Percentiles rank a stretch among this genome's conserved stretches.
phyloP scores from a whole-genome alignment of 2,329 filamentous ascomycete species.

The Beauveria varroae region DNA sequence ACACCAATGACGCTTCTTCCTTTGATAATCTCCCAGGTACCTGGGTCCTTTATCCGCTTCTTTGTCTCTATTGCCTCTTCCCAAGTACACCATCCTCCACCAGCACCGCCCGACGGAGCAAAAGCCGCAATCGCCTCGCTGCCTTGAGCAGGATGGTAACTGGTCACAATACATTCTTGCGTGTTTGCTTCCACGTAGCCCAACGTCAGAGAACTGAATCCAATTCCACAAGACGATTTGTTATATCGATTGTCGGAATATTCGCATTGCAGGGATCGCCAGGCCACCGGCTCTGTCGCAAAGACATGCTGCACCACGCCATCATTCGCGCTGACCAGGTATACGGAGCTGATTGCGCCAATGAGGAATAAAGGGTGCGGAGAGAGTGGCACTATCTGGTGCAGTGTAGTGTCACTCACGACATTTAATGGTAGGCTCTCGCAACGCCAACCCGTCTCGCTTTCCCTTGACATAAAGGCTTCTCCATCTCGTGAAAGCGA shows the following conservation, averaged over 20 bases:
- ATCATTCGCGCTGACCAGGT: conserved; percentile 43
- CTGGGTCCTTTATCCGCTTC: conserved; percentile 52
- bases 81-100: conserved; percentile 43
- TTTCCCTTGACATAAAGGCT: conserved; percentile 36
- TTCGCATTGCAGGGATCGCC: conserved; percentile 53
- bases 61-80: conserved; percentile 41
- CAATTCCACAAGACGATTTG: conserved; percentile 21
- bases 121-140: conserved; percentile 47
- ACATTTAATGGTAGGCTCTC: conserved; percentile 34
- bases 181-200: conserved; percentile 54
- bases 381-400: conserved; percentile 51
- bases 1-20: conserved; percentile 58
- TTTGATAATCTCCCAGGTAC: conserved; percentile 55
- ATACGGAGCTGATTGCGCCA: conserved; percentile 48
- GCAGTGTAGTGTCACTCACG: conserved; percentile 39
- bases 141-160: conserved; percentile 47
- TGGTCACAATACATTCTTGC: conserved; percentile 57
- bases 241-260: conserved; percentile 32
- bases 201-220: conserved; percentile 56
- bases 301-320: conserved; percentile 53
- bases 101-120: conserved; percentile 28
- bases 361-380: conserved; percentile 53
- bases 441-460: conserved; percentile 41
- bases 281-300: conserved; percentile 47
- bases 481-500: conserved; percentile 43